Conservation (phyloP, 164 flowering plant species). For the Aristolochia contorta region DNA sequence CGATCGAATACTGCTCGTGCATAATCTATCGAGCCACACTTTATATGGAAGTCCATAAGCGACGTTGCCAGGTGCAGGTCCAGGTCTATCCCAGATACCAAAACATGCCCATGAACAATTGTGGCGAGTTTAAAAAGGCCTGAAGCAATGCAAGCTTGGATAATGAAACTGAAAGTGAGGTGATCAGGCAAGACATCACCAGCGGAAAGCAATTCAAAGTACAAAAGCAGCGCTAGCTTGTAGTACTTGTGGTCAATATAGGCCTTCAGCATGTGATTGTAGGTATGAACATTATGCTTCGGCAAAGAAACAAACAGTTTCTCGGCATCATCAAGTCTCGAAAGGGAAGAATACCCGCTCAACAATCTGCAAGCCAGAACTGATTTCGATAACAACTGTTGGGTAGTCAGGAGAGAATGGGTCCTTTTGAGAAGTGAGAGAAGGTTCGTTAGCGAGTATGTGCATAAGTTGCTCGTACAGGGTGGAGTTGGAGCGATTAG, state of each 20-base stretch:
- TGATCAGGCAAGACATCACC: constrained; percentile 1
- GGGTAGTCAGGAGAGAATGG: constrained; percentile 3
- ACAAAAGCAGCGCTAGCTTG: not conserved
- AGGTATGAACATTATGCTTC: constrained; percentile 7
- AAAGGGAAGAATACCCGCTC: not conserved
- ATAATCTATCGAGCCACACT: constrained; percentile 4
- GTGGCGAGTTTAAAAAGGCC: not conserved
- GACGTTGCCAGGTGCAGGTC: constrained; percentile 8
- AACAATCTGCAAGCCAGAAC: constrained; percentile 8
- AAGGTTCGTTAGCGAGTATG: not conserved
- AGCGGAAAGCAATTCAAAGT: constrained; percentile 1
- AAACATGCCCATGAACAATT: constrained; percentile 7
- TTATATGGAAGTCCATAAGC: constrained; percentile 6
- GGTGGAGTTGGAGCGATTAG: not conserved
- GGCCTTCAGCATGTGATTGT: constrained; percentile 11
- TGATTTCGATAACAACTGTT: constrained; percentile 4
- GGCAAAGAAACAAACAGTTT: constrained; percentile 10
- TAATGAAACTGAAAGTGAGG: constrained; percentile 3
- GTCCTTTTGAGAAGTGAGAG: constrained; percentile 5
- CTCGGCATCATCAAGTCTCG: not conserved
- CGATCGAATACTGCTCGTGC: constrained; percentile 7
- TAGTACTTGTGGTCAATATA: not conserved
- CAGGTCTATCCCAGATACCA: constrained; percentile 2
- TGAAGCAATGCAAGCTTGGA: constrained; percentile 3
- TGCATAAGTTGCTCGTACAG: constrained; percentile 5